Conservation (phyloP, 345 rosid species). For the Bretschneidera sinensis region DNA sequence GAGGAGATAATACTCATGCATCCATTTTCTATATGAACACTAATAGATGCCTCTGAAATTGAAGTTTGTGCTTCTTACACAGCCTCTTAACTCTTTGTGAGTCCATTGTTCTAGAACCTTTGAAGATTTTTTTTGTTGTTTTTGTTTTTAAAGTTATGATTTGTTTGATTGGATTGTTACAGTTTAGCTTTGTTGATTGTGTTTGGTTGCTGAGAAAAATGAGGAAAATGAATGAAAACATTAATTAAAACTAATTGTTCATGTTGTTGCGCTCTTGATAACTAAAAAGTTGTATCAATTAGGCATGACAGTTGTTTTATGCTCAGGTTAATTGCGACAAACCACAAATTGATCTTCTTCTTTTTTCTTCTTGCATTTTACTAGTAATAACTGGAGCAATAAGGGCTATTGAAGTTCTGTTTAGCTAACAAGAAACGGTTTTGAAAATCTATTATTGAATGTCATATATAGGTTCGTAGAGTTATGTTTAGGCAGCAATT, state of each 20-base stretch:
- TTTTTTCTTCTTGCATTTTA: neutral
- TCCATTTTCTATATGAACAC: too few species aligned
- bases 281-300: too few species aligned
- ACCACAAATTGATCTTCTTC: neutral
- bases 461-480: neutral
- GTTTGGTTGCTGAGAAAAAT: neutral
- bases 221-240: neutral
- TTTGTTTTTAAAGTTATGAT: neutral
- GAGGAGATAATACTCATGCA: too few species aligned
- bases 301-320: too few species aligned
- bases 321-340: too few species aligned
- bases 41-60: too few species aligned
- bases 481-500: neutral
- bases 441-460: neutral
- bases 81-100: too few species aligned
- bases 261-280: too few species aligned
- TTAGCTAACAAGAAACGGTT: too few species aligned
- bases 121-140: neutral
- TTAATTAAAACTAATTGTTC: too few species aligned
- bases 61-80: too few species aligned
- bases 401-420: neutral
- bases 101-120: constrained; percentile 16
- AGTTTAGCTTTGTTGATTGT: neutral
- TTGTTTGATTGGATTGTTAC: neutral
- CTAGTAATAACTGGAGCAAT: neutral